Evolutionary conservation across 108 stramenopile genomes (phyloP).

Genomic region (Chaetoceros tenuissimus): DNA sequence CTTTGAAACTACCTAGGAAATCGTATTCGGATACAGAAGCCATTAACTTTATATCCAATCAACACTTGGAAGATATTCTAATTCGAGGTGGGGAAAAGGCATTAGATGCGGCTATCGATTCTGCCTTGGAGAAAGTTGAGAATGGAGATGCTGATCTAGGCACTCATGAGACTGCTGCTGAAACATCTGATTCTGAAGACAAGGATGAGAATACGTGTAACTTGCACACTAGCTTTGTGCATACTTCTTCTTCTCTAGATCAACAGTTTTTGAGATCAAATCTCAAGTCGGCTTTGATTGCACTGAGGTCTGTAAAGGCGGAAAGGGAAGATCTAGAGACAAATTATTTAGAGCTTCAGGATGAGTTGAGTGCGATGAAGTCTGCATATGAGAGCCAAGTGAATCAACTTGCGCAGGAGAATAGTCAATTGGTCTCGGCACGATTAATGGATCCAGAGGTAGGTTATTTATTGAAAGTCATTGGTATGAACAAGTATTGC

Average conservation of each 20-base stretch:
- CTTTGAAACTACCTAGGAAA: background rate
- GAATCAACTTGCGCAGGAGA: background rate
- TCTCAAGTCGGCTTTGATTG: background rate
- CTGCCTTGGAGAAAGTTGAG: background rate
- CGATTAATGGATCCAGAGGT: no score
- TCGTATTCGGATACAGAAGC: background rate
- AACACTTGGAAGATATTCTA: background rate
- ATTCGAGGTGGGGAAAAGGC: background rate
- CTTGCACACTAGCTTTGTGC: background rate
- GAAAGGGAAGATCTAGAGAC: background rate
- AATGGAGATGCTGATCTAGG: background rate
- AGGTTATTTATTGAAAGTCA: no score
- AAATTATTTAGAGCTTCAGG: background rate
- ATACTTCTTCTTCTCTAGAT: background rate
- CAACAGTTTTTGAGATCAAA: background rate
- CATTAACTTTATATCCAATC: background rate
- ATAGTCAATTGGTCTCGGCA: no score
- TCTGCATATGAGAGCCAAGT: background rate
- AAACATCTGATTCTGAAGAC: background rate
- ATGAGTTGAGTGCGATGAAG: background rate
- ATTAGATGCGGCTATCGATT: background rate
- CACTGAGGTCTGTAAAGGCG: background rate
- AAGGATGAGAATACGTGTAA: background rate
- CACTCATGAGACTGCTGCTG: no score
- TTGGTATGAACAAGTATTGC: no score